Percentiles rank a stretch among this genome's conserved stretches.
phyloP scores from a whole-genome alignment of 2,329 filamentous ascomycete species.

The Colletotrichum graminicola region DNA sequence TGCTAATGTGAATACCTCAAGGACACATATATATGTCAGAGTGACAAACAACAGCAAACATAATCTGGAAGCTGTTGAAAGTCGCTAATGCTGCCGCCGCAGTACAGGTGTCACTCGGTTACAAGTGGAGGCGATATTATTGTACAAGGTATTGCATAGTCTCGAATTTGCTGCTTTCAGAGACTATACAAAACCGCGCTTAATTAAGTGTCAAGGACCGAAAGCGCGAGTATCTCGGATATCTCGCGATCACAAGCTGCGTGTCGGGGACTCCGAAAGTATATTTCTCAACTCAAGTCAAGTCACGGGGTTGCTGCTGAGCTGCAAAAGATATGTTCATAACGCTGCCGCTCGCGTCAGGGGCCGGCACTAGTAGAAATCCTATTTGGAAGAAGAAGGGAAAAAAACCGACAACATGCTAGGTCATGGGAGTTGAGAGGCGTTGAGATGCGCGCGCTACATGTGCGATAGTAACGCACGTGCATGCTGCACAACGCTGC shows the following conservation, averaged over 20 bases:
- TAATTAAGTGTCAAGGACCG: too few species aligned
- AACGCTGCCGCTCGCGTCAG: neutral
- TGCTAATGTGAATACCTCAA: too few species aligned
- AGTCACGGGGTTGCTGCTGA: neutral
- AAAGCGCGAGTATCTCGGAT: neutral
- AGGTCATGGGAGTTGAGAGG: neutral
- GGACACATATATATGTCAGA: too few species aligned
- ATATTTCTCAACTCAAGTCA: neutral
- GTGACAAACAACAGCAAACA: too few species aligned
- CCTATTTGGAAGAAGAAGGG: neutral
- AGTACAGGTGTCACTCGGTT: neutral
- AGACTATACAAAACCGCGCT: neutral
- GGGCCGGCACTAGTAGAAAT: neutral
- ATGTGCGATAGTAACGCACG: constrained; percentile 18
- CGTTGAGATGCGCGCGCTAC: constrained; percentile 17
- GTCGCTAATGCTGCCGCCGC: neutral
- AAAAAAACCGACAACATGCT: neutral
- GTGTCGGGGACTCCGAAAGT: too few species aligned
- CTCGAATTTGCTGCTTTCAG: neutral
- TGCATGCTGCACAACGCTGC: constrained; percentile 31
- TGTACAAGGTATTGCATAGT: neutral
- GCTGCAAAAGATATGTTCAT: neutral
- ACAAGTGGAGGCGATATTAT: fast-evolving
- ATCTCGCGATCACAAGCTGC: neutral
- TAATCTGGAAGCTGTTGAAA: neutral